Base-by-base conservation (phyloP, 441 rosid species). In the Brassica hybrid region DNA sequence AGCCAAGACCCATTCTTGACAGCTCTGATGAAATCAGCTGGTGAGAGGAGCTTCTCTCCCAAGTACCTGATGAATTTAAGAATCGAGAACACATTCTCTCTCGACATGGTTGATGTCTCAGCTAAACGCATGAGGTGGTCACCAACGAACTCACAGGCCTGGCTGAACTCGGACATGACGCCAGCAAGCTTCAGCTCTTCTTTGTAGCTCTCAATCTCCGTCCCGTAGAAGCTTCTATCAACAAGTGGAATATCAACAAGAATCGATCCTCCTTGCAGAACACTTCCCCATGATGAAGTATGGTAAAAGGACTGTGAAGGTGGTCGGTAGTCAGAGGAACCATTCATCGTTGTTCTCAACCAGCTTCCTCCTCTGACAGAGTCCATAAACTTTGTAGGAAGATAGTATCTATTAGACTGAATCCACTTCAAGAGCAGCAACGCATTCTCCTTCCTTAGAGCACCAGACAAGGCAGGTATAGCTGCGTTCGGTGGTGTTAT, bases 261-360 rank as follows among this genome's bases (percentile, higher is more conserved):
- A 65, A 79, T 83, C 0, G 86, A 77, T 23, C 81, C 86, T 56
- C 80, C 79, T 81, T 93, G 96, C 65, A 93, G 75, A 74, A 85
- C 71, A 17, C 57, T 70, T 64, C 91, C 96, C 92, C 88, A 85
- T 5, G 91, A 85, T 6, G 83, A 63, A 57, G 80, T 18, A 52
- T 80, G 86, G 12, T 86, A 79, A 75, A 93, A 91, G 0, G 94
- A 87, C 82, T 93, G 81, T n/a, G 85, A 84, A 10, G 97, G 97
- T n/a, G 91, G 81, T 18, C 83, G 83, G 74, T 81, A 83, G 64
- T 79, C 80, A 77, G 84, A 57, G 67, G 34, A 78, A 3, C 85
- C 91, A 74, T 82, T 84, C 70, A 83, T 75, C 4, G 82, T 86
- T 61, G 86, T 80, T 81, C 63, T 89, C 76, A 92, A 57, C 97